These are phyloP conservation scores for Clarireedia paspali DNA, from an alignment of 2,329 filamentous ascomycete species.

Conservation along the genomic window DNA sequence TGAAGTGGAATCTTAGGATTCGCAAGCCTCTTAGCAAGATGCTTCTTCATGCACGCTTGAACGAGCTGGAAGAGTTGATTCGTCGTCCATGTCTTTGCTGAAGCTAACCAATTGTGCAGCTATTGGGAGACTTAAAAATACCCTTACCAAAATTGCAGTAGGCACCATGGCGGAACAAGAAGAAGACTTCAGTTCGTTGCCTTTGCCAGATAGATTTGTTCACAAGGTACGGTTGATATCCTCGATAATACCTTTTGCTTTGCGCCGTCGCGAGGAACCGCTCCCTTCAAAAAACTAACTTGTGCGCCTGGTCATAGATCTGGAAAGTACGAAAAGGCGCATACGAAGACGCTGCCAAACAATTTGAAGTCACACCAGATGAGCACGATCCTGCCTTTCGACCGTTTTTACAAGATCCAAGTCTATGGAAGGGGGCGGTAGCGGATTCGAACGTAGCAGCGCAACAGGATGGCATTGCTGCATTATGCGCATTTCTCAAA, in stretches of 20 bases:
- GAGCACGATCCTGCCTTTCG: slow-evolving; percentile 80
- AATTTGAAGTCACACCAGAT: slow-evolving; percentile 76
- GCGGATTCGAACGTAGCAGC: slow-evolving; percentile 94
- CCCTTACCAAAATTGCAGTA: slow-evolving; percentile 8
- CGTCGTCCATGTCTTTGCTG: slow-evolving; percentile 12
- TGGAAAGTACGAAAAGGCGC: slow-evolving; percentile 97
- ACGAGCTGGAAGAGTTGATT: slow-evolving; percentile 16
- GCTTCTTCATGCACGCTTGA: slow-evolving; percentile 8
- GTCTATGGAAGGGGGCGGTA: slow-evolving; percentile 86
- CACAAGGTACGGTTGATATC: slow-evolving; percentile 55
- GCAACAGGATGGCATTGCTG: slow-evolving; percentile 83
- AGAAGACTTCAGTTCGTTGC: slow-evolving; percentile 74
- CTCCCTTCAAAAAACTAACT: slow-evolving; percentile 18
- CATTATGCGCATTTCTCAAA: slow-evolving; percentile 87
- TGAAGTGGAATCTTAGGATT: not conserved
- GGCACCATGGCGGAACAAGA: slow-evolving; percentile 68
- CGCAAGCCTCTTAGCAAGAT: slow-evolving; percentile 15
- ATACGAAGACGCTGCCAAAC: slow-evolving; percentile 86
- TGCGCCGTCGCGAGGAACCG: not conserved
- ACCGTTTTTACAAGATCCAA: slow-evolving; percentile 77
- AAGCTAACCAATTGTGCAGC: slow-evolving; percentile 24
- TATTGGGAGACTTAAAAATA: slow-evolving; percentile 14
- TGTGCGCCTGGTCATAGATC: slow-evolving; percentile 40
- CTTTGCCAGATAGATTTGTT: slow-evolving; percentile 69
- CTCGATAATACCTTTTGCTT: not conserved